Percentiles rank a stretch among this genome's conserved stretches.
Evolutionary conservation across 2,329 filamentous ascomycete species (phyloP).

Genomic region (Claviceps digitariae): DNA sequence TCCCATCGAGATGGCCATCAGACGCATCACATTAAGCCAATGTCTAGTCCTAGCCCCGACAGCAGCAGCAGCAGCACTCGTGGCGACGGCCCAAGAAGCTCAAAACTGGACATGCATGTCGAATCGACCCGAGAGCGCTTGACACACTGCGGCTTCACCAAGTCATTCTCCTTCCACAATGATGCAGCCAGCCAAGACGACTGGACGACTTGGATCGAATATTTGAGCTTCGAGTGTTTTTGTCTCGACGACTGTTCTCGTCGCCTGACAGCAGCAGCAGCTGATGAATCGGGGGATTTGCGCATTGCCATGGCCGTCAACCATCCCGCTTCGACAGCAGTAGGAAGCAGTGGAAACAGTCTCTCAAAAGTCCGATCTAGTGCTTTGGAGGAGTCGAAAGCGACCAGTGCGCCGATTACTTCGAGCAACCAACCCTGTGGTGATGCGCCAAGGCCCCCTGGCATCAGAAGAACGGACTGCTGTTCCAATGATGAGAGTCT

Average conservation of each 20-base stretch:
- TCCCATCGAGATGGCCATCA: background rate
- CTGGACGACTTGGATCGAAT: constrained; percentile 6
- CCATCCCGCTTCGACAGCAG: no score
- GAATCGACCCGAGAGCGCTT: background rate
- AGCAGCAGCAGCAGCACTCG: background rate
- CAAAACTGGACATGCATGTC: background rate
- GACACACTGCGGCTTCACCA: constrained; percentile 1
- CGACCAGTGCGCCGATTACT: background rate
- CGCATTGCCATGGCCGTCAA: no score
- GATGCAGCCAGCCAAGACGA: constrained; percentile 1
- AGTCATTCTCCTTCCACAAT: background rate
- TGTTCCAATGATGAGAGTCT: background rate
- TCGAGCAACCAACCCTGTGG: background rate
- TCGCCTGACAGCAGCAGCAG: background rate
- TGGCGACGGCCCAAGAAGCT: background rate
- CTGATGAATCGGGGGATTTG: no score
- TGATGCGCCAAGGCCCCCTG: no score
- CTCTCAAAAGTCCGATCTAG: background rate
- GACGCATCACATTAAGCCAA: background rate
- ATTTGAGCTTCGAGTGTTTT: constrained; percentile 4
- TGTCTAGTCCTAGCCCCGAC: background rate
- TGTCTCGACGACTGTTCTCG: constrained; percentile 1
- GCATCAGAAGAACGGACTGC: no score
- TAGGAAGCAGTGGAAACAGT: background rate
- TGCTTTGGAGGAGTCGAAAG: background rate